These are phyloP conservation scores for Chlorella sp. DNA, from an alignment of 139 green algal genomes.

Conservation along the genomic window DNA sequence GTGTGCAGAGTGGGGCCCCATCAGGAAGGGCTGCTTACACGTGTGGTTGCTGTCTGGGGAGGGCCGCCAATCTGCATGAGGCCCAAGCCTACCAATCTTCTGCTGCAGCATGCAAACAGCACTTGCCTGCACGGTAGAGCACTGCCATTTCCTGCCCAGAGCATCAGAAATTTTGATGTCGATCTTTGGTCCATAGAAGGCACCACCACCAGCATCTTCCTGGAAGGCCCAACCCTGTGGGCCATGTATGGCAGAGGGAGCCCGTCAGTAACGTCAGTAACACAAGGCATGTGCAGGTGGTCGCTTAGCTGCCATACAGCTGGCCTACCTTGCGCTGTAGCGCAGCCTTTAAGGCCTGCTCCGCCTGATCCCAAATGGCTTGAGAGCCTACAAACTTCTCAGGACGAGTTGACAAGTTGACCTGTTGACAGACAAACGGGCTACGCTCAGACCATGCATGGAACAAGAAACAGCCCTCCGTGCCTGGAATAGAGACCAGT, in stretches of 20 bases:
- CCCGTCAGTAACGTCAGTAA: background rate
- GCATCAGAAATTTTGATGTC: constrained; percentile 94
- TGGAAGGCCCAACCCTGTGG: constrained; percentile 65
- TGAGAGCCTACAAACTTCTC: constrained; percentile 93
- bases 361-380: constrained; percentile 88
- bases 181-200: constrained; percentile 99
- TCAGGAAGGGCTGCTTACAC: too few species aligned
- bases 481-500: background rate
- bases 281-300: background rate
- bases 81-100: too few species aligned
- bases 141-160: constrained; percentile 98
- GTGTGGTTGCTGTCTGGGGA: too few species aligned
- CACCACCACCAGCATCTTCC: constrained; percentile 85
- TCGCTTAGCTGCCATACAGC: background rate
- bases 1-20: too few species aligned
- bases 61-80: too few species aligned
- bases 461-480: background rate
- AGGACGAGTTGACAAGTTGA: constrained; percentile 90
- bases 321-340: constrained; percentile 79
- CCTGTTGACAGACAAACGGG: background rate
- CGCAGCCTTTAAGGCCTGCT: constrained; percentile 80
- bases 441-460: too few species aligned
- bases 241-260: background rate
- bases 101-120: background rate
- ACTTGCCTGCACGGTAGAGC: constrained; percentile 96